Conservation (phyloP, 805 yeast species). For the Saccharomycopsis fermentans region DNA sequence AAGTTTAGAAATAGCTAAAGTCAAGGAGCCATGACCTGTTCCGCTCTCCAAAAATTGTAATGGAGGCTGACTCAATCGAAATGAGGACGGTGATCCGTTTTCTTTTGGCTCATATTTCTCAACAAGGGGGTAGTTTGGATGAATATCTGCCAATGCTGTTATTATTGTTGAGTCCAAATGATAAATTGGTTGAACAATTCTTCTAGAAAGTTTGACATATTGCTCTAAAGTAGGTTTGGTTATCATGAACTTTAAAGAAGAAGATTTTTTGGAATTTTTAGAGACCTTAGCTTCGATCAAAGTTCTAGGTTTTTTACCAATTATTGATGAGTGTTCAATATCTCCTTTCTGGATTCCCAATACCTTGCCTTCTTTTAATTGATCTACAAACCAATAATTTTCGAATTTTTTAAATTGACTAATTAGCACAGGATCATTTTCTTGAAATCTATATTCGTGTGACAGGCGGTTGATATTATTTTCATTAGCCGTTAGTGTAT, state of each 20-base stretch:
- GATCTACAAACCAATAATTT: slow-evolving; percentile 25
- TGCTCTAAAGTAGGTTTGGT: slow-evolving; percentile 36
- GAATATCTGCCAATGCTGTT: slow-evolving; percentile 37
- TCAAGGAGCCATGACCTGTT: slow-evolving; percentile 45
- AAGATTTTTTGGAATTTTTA: not conserved
- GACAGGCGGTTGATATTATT: not conserved
- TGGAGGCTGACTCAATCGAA: slow-evolving; percentile 21
- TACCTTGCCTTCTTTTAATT: slow-evolving; percentile 20
- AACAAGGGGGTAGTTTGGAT: slow-evolving; percentile 31
- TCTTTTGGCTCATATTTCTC: not conserved
- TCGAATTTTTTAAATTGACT: slow-evolving; percentile 24
- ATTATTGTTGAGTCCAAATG: slow-evolving; percentile 40
- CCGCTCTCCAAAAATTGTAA: slow-evolving; percentile 41
- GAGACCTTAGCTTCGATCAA: slow-evolving; percentile 19
- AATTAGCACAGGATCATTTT: slow-evolving; percentile 27
- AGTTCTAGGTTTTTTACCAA: slow-evolving; percentile 30
- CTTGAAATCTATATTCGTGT: slow-evolving; percentile 16
- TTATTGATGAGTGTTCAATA: slow-evolving; percentile 30
- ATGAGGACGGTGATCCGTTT: not conserved
- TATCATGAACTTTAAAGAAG: not conserved
- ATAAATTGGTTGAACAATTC: slow-evolving; percentile 44
- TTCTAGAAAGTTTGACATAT: slow-evolving; percentile 29
- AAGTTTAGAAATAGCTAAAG: slow-evolving; percentile 33
- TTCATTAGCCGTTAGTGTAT: not conserved
- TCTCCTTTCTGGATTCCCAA: slow-evolving; percentile 19